These are phyloP conservation scores for Aspergillus leporis DNA, from an alignment of 495 filamentous ascomycete species.

Conservation along the genomic window DNA sequence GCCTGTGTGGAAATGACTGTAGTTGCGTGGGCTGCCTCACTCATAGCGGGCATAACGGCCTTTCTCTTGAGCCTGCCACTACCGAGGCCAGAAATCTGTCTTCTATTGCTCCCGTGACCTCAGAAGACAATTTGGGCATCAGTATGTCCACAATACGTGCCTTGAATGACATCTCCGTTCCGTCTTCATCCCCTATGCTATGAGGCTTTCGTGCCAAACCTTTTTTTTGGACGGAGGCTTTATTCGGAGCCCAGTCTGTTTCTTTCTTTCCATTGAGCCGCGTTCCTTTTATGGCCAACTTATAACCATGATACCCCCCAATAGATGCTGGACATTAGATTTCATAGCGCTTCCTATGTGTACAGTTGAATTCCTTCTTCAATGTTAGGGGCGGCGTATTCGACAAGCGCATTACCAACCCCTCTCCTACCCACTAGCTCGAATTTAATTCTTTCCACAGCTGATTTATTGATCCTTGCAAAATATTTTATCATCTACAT, in stretches of 20 bases:
- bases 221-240: not conserved
- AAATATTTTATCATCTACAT: not conserved
- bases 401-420: not conserved
- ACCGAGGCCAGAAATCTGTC: conserved; percentile 4
- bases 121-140: not conserved
- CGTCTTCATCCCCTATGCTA: conserved; percentile 7
- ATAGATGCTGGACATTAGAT: conserved; percentile 22
- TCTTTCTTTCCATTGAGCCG: conserved; percentile 1
- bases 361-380: conserved; percentile 3
- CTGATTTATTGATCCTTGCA: not conserved
- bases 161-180: conserved; percentile 1
- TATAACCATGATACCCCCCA: conserved; percentile 37
- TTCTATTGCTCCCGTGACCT: not conserved
- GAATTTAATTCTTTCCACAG: not conserved
- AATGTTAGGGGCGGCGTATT: not conserved
- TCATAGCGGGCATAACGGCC: conserved; percentile 48
- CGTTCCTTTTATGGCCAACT: conserved; percentile 17
- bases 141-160: conserved; percentile 1
- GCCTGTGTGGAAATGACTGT: conserved; percentile 52
- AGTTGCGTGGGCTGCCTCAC: conserved; percentile 52
- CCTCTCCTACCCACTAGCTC: not conserved
- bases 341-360: conserved; percentile 7
- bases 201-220: conserved; percentile 2
- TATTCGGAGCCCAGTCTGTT: not conserved
- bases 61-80: conserved; percentile 21